Percentiles rank a stretch among this genome's conserved stretches.
These are phyloP conservation scores for Talaromyces sp. DNA, from an alignment of 2,329 filamentous ascomycete genomes.

Conservation along the genomic window DNA sequence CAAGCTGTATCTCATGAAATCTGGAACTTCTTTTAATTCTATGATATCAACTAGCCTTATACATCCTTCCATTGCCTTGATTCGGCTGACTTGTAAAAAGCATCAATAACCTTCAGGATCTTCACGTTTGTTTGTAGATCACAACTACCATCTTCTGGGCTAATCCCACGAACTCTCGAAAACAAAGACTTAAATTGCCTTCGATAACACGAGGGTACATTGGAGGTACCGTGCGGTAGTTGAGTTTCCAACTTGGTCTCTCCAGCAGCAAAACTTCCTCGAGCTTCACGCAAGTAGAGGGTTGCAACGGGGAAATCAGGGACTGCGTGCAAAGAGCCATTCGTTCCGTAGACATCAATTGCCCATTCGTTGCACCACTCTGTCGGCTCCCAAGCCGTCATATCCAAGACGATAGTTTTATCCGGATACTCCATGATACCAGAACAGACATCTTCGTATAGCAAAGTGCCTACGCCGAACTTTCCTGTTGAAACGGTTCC, in stretches of 20 bases:
- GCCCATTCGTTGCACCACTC: constrained; percentile 17
- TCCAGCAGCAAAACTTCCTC: constrained; percentile 13
- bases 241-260: constrained; percentile 14
- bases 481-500: constrained; percentile 8
- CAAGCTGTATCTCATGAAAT: background rate
- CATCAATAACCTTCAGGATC: constrained; percentile 14
- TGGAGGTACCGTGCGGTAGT: constrained; percentile 13
- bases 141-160: constrained; percentile 9
- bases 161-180: constrained; percentile 9
- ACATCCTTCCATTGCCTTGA: constrained; percentile 14
- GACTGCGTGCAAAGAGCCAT: constrained; percentile 14
- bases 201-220: constrained; percentile 13
- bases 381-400: constrained; percentile 16
- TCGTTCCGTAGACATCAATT: constrained; percentile 15
- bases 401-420: constrained; percentile 14
- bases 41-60: background rate
- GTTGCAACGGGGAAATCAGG: constrained; percentile 14
- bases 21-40: background rate
- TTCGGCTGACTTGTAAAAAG: constrained; percentile 14
- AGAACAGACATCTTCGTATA: constrained; percentile 15
- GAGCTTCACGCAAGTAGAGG: constrained; percentile 11
- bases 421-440: constrained; percentile 15
- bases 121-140: constrained; percentile 13
- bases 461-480: constrained; percentile 13
- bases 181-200: constrained; percentile 14